Evolutionary conservation across 108 stramenopile genomes (phyloP), one percentile per base, ranked within the genome.

Genomic region (Cyclostephanos tholiformis): DNA sequence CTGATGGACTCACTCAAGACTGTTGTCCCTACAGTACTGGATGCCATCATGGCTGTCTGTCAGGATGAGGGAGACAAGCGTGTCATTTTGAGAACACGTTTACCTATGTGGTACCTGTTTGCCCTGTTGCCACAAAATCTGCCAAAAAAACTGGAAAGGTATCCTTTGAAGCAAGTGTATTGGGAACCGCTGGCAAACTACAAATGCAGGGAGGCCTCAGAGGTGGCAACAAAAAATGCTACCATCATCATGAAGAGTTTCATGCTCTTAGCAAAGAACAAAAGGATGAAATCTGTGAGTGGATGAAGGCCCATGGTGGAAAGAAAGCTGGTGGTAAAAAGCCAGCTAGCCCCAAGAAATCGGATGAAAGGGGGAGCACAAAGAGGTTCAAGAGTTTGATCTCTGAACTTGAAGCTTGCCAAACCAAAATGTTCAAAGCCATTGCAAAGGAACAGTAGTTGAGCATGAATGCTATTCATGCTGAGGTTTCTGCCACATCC

Each of bases 61-160:
- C 52, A 16, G 1, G 52, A n/a, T 53, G 52, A 50, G 19, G 2
- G 2, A 2, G 49, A 19, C 2, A 50, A 19, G 49, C 49, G 19
- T 19, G 49, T 50, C 2, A 50, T 19, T 50, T 50, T 50, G 49
- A 50, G 6, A 19, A 50, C 19, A 2, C 20, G 8, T 8, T 53
- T 25, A n/a, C 52, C 6, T 53, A 25, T 53, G 2, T 53, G 23
- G 25, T 53, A 22, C 52, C 52, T 53, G 25, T 25, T 53, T 53
- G 52, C 52, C 52, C 52, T 25, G 52, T 53, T 53, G 20, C 52
- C 6, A n/a, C 52, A 2, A 53, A 53, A 53, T 2, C 20, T 5
- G 20, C 52, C 19, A 53, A 53, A n/a, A 53, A 53, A 6, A 53
- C 52, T 53, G n/a, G n/a, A n/a, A 22, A 53, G 23, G 20, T 53